phyloP scores from a whole-genome alignment of 2,329 filamentous ascomycete species.

The Chalaropsis ovoidea region DNA sequence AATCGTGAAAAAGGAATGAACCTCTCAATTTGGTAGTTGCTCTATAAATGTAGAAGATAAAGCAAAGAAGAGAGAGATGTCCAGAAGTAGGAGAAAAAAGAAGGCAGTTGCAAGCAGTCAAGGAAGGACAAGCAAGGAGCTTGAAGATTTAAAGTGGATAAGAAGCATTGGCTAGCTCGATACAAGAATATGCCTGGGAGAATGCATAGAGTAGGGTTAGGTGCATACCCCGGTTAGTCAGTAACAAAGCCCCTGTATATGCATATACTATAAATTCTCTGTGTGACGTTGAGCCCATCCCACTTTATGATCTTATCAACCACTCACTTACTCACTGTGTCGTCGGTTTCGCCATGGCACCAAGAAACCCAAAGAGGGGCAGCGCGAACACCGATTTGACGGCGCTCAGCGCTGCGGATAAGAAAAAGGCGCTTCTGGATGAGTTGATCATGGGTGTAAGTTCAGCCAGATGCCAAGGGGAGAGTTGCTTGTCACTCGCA shows the following conservation, averaged over 20 bases:
- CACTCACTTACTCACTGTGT: neutral
- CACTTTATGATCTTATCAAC: neutral
- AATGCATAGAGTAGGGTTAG: neutral
- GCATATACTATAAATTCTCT: conserved; percentile 17
- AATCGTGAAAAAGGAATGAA: neutral
- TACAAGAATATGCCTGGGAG: neutral
- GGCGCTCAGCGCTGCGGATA: conserved; percentile 24
- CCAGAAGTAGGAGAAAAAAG: neutral
- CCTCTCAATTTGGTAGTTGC: neutral
- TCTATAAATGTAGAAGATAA: neutral
- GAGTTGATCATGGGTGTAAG: conserved; percentile 48
- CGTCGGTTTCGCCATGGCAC: neutral
- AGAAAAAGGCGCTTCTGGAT: conserved; percentile 33
- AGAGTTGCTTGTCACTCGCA: neutral
- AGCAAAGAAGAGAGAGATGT: neutral
- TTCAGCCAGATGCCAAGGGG: conserved; percentile 19
- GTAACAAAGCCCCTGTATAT: neutral
- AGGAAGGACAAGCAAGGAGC: neutral
- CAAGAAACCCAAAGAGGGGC: neutral
- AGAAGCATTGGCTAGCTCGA: conserved; percentile 4
- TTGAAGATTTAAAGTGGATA: neutral
- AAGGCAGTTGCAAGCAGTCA: conserved; percentile 4
- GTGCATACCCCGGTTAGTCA: neutral
- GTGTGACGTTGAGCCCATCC: conserved; percentile 12
- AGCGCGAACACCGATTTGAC: conserved; percentile 15